Conservation (phyloP, 306 rosid species). For the peach (Prunus persica) region DNA sequence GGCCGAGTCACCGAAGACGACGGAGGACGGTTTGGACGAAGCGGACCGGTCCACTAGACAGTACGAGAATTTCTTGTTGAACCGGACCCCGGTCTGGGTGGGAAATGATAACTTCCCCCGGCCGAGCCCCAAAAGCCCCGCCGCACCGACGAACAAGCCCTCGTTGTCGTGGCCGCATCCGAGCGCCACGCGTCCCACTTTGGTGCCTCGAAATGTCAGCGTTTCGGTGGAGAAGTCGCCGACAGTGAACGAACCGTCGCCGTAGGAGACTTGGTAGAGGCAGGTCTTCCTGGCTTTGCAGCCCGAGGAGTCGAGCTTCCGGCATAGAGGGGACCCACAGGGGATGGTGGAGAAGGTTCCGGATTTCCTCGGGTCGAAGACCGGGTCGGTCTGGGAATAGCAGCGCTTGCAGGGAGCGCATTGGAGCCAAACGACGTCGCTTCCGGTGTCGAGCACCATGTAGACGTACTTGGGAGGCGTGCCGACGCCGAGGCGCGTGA, state of each 20-base stretch:
- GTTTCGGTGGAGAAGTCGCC: slow-evolving; percentile 91
- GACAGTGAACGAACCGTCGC: slow-evolving; percentile 79
- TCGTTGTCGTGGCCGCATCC: slow-evolving; percentile 92
- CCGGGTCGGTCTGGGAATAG: slow-evolving; percentile 74
- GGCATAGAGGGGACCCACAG: slow-evolving; percentile 70
- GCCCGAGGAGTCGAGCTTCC: slow-evolving; percentile 54
- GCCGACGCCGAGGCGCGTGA: slow-evolving; percentile 89
- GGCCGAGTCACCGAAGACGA: slow-evolving; percentile 75
- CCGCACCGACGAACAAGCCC: slow-evolving; percentile 88
- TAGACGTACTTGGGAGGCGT: slow-evolving; percentile 70
- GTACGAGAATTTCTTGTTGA: slow-evolving; percentile 80
- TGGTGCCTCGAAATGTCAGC: slow-evolving; percentile 63
- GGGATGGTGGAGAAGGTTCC: slow-evolving; percentile 46
- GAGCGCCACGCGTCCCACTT: slow-evolving; percentile 63
- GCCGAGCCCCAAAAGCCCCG: slow-evolving; percentile 83
- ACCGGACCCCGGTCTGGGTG: slow-evolving; percentile 57
- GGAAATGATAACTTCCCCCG: slow-evolving; percentile 81
- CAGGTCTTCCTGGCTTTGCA: slow-evolving; percentile 53
- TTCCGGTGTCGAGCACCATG: slow-evolving; percentile 91
- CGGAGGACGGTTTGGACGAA: slow-evolving; percentile 60
- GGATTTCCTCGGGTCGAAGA: slow-evolving; percentile 71
- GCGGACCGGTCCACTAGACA: slow-evolving; percentile 93
- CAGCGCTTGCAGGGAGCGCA: slow-evolving; percentile 82
- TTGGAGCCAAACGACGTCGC: slow-evolving; percentile 91
- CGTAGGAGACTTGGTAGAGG: slow-evolving; percentile 84